These are phyloP conservation scores for Lasiodiplodia sp. DNA, from an alignment of 2,329 filamentous ascomycete species.

Conservation along the genomic window DNA sequence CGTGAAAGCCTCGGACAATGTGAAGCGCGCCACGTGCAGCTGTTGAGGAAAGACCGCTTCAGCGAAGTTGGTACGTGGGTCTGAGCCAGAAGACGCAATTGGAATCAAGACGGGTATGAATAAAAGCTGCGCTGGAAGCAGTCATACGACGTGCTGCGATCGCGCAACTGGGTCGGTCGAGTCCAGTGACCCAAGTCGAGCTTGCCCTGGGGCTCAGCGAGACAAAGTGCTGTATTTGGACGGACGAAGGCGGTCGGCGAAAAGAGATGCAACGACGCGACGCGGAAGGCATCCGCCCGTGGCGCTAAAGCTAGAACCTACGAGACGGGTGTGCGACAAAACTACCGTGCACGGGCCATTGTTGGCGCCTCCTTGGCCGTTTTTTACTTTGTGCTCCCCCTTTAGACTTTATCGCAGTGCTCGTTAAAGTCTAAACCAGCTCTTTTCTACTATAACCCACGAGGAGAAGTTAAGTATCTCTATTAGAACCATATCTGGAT, in stretches of 20 bases:
- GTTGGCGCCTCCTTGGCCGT: too few relatives aligned
- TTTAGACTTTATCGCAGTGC: too few relatives aligned
- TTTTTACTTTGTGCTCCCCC: too few relatives aligned
- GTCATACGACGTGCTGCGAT: background rate
- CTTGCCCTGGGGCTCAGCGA: background rate
- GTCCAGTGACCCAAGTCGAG: background rate
- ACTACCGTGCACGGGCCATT: too few relatives aligned
- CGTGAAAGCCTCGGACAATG: background rate
- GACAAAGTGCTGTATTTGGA: background rate
- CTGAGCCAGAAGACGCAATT: background rate
- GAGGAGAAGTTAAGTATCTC: too few relatives aligned
- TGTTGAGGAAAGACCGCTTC: background rate
- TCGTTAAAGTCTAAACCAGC: too few relatives aligned
- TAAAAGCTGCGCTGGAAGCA: background rate
- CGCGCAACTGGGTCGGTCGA: background rate
- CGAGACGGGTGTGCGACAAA: background rate
- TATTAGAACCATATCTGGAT: too few relatives aligned
- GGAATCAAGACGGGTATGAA: background rate
- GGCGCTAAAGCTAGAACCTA: constrained; percentile 10
- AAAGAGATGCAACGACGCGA: constrained; percentile 8
- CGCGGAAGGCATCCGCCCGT: background rate
- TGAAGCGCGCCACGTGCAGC: background rate
- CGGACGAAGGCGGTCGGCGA: constrained; percentile 6
- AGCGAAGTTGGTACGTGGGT: background rate
- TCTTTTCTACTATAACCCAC: too few relatives aligned